These are phyloP conservation scores for Orbilia javanica DNA, from an alignment of 2,329 filamentous ascomycete genomes.

Conservation along the genomic window DNA sequence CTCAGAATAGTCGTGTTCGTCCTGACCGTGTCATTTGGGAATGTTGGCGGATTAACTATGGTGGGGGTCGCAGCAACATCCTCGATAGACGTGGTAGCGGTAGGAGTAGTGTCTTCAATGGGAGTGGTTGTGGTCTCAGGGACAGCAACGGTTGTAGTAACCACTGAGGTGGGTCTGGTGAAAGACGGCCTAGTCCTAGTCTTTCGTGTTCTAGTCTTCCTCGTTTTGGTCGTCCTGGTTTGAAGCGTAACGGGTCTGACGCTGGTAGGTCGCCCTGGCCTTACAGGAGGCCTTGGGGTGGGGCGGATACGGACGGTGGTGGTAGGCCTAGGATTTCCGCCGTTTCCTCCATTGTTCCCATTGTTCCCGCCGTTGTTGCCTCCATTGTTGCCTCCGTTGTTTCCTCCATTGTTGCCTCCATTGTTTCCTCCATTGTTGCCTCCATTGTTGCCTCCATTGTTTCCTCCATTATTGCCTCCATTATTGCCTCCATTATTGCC, in stretches of 20 bases:
- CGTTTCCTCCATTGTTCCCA: slow-evolving; percentile 41
- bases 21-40: slow-evolving; percentile 18
- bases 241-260: slow-evolving; percentile 3
- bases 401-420: slow-evolving; percentile 48
- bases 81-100: background rate
- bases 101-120: background rate
- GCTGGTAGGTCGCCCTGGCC: slow-evolving; percentile 6
- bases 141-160: background rate
- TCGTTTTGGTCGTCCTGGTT: slow-evolving; percentile 8
- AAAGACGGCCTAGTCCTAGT: slow-evolving; percentile 4
- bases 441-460: slow-evolving; percentile 51
- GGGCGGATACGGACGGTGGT: slow-evolving; percentile 20
- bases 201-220: slow-evolving; percentile 8
- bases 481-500: slow-evolving; percentile 29
- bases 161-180: background rate
- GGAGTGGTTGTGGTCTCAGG: background rate
- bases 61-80: background rate
- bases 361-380: slow-evolving; percentile 61
- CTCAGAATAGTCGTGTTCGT: slow-evolving; percentile 38
- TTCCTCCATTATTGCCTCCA: slow-evolving; percentile 41
- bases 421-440: slow-evolving; percentile 25
- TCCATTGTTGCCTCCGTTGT: slow-evolving; percentile 57
- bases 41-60: slow-evolving; percentile 5
- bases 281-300: slow-evolving; percentile 38
- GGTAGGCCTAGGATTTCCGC: slow-evolving; percentile 4